These are phyloP conservation scores for Calonectria leucothoes DNA, from an alignment of 2,329 filamentous ascomycete species.

Conservation along the genomic window DNA sequence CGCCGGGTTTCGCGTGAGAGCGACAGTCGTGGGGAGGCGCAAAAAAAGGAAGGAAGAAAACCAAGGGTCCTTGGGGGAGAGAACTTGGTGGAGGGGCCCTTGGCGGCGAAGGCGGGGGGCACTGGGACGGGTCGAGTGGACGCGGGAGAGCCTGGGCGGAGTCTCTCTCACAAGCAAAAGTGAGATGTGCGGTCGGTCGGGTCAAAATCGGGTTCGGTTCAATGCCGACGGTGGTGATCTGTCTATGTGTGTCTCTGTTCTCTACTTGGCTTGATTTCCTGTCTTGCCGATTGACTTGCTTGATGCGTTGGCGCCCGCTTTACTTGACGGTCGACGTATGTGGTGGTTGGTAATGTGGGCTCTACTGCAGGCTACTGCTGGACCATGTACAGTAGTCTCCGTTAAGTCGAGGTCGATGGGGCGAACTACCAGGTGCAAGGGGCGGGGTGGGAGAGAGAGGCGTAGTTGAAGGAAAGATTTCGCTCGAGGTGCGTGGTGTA, in stretches of 20 bases:
- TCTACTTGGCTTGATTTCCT: conserved; percentile 1
- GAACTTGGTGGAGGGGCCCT: conserved; percentile 11
- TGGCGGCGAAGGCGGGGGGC: conserved; percentile 30
- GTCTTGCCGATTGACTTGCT: conserved; percentile 10
- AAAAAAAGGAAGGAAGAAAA: conserved; percentile 23
- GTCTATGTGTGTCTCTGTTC: not conserved
- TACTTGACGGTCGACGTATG: not conserved
- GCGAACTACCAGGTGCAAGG: conserved; percentile 12
- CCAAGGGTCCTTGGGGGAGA: conserved; percentile 18
- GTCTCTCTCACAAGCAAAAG: conserved; percentile 7
- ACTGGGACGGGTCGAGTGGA: conserved; percentile 29
- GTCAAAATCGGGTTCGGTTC: conserved; percentile 16
- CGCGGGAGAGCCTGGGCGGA: not conserved
- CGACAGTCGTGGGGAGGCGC: conserved; percentile 11
- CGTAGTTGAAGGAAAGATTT: not conserved
- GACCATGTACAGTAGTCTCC: conserved; percentile 16
- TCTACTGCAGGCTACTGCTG: conserved; percentile 18
- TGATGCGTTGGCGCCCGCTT: conserved; percentile 13
- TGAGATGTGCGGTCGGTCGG: conserved; percentile 21
- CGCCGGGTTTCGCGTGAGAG: not conserved
- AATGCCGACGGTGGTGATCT: conserved; percentile 9
- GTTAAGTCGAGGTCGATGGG: conserved; percentile 16
- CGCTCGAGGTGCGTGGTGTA: not conserved
- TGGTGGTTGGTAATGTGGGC: conserved; percentile 18
- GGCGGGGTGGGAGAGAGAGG: not conserved